A percentile compares a stretch with the other conserved stretches of the same genome.
These are phyloP conservation scores for Betula pendula DNA, from an alignment of 306 rosid species.

Conservation along the genomic window DNA sequence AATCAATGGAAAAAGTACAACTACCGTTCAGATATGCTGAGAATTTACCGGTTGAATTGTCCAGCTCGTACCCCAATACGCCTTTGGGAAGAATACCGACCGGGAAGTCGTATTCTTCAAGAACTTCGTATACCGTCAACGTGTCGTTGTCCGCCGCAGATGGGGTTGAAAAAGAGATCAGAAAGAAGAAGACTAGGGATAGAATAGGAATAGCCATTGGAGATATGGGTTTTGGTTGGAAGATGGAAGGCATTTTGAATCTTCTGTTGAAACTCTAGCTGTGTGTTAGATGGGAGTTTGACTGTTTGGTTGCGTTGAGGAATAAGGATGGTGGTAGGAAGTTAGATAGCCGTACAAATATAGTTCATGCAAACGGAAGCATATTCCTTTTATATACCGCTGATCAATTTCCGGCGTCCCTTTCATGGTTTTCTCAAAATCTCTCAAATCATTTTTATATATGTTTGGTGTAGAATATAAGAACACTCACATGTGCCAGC, in stretches of 20 bases:
- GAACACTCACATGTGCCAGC: no score
- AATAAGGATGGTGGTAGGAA: neutral
- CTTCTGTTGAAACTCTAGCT: neutral
- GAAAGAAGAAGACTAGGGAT: slow-evolving; percentile 14
- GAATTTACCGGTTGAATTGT: slow-evolving; percentile 50
- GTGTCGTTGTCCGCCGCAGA: slow-evolving; percentile 10
- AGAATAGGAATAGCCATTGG: slow-evolving; percentile 19
- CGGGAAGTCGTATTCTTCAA: slow-evolving; percentile 48
- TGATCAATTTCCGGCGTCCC: no score
- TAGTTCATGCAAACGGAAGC: no score
- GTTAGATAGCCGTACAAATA: no score
- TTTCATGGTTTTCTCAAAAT: no score
- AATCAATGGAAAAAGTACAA: slow-evolving; percentile 37
- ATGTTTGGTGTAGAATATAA: no score
- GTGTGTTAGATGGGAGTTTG: neutral
- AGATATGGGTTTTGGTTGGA: slow-evolving; percentile 14
- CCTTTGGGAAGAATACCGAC: slow-evolving; percentile 60
- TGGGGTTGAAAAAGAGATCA: slow-evolving; percentile 28
- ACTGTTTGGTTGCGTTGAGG: slow-evolving; percentile 21
- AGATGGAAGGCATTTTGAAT: neutral
- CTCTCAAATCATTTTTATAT: no score
- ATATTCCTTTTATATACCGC: no score
- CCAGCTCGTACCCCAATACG: slow-evolving; percentile 39
- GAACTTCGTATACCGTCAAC: slow-evolving; percentile 42
- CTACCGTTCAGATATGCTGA: slow-evolving; percentile 40